Conservation (phyloP, 805 yeast species). For the Yarrowia sp. region DNA sequence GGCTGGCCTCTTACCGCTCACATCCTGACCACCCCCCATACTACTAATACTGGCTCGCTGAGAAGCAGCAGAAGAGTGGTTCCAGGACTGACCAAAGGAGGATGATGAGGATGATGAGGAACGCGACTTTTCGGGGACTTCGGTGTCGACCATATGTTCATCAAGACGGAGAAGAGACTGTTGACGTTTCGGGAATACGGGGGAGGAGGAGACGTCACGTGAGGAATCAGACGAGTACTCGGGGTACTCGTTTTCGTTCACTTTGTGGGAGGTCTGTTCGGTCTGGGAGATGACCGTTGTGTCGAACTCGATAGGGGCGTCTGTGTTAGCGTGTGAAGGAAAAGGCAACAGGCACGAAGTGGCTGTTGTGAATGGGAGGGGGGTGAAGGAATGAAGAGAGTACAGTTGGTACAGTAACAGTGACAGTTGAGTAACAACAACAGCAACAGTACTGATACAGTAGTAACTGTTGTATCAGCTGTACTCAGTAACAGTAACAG, state of each 20-base stretch:
- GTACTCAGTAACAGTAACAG: too few species aligned
- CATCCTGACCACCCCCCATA: background rate
- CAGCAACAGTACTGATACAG: too few species aligned
- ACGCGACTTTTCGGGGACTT: background rate
- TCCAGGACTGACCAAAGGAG: constrained; percentile 15
- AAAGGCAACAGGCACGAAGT: background rate
- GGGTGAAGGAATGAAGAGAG: too few species aligned
- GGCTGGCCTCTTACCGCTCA: background rate
- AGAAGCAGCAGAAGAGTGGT: background rate
- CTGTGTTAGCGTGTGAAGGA: background rate
- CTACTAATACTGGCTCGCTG: background rate
- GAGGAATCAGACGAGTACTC: background rate
- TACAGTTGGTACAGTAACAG: too few species aligned
- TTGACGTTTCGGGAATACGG: constrained; percentile 12
- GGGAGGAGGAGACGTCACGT: constrained; percentile 8
- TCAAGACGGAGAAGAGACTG: constrained; percentile 10
- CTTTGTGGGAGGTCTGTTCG: constrained; percentile 3
- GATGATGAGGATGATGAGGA: constrained; percentile 14
- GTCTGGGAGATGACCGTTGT: background rate
- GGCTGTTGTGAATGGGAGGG: background rate
- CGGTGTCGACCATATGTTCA: background rate
- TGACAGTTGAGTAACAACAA: too few species aligned
- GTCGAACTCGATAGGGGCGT: constrained; percentile 23
- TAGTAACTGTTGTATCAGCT: too few species aligned
- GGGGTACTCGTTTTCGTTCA: background rate